Evolutionary conservation across 2,329 filamentous ascomycete species (phyloP).

Genomic region (Lachnellula suecica): DNA sequence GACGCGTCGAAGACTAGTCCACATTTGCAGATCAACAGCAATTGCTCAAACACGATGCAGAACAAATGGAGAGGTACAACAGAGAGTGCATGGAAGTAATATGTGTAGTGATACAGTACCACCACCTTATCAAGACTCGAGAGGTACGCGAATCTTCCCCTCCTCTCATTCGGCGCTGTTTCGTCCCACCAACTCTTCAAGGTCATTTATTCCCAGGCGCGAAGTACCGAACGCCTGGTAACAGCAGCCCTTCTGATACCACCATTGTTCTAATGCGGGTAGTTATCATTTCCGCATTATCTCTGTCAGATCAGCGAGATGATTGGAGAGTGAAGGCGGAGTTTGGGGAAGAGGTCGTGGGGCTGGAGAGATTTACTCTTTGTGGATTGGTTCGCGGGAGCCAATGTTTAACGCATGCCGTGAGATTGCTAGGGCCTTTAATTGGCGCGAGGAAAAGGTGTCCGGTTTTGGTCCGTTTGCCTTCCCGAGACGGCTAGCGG

Average conservation of each 20-base stretch:
- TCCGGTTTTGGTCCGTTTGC: background rate
- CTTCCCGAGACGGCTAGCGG: background rate
- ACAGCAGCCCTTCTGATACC: background rate
- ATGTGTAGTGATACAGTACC: too few relatives aligned
- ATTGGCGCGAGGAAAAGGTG: too few relatives aligned
- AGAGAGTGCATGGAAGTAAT: background rate
- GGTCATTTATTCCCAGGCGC: background rate
- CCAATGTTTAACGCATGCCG: background rate
- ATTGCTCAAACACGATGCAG: too few relatives aligned
- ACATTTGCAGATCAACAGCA: too few relatives aligned
- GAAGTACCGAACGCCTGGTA: background rate
- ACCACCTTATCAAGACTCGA: background rate
- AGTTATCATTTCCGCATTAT: background rate
- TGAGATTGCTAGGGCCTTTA: background rate
- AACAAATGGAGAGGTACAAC: background rate
- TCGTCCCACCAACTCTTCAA: too few relatives aligned
- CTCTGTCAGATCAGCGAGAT: background rate
- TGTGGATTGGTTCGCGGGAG: background rate
- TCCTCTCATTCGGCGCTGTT: background rate
- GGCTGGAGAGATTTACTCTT: background rate
- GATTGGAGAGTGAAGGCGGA: background rate
- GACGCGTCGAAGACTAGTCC: too few relatives aligned
- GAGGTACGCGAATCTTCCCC: background rate
- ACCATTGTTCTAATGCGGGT: background rate
- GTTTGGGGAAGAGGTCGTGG: background rate